Evolutionary conservation across 768 basidiomycete species (phyloP).

Genomic region (Cytidiella melzeri): DNA sequence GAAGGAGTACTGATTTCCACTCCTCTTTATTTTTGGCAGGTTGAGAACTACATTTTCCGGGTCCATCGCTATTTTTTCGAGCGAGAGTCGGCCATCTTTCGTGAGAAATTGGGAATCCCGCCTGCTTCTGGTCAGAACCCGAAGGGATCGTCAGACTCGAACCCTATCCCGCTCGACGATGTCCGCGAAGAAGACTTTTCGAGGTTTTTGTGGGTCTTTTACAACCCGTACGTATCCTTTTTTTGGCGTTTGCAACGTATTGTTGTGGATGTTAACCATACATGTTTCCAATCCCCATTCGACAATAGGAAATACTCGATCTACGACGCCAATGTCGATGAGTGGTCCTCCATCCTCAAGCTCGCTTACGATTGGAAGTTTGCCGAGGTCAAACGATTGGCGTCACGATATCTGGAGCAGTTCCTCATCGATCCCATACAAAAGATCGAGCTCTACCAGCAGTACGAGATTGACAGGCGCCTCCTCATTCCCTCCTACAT

Average conservation of each 20-base stretch:
- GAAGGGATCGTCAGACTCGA: constrained; percentile 25
- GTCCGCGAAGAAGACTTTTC: constrained; percentile 22
- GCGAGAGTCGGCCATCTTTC: constrained; percentile 25
- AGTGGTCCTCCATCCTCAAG: constrained; percentile 50
- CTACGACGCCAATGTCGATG: constrained; percentile 41
- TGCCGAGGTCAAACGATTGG: constrained; percentile 40
- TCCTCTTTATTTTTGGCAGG: constrained; percentile 6
- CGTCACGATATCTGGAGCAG: constrained; percentile 47
- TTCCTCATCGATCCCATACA: constrained; percentile 41
- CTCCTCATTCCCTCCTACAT: constrained; percentile 49
- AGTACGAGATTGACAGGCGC: constrained; percentile 39
- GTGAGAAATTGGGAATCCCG: constrained; percentile 15
- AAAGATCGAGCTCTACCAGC: constrained; percentile 52
- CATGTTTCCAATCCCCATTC: no score
- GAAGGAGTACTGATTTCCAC: not conserved
- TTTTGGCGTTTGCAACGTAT: not conserved
- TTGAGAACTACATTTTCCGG: constrained; percentile 24
- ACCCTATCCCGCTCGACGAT: constrained; percentile 25
- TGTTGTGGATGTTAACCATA: not conserved
- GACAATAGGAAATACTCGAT: constrained; percentile 45
- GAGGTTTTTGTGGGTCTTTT: constrained; percentile 28
- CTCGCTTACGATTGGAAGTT: constrained; percentile 56
- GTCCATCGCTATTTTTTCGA: constrained; percentile 27
- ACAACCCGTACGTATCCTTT: constrained; percentile 24
- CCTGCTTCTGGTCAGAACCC: constrained; percentile 17